A percentile compares a stretch with the other conserved stretches of the same genome.
Conservation (phyloP, 2,329 filamentous ascomycete species). For the Monosporascus sp. region DNA sequence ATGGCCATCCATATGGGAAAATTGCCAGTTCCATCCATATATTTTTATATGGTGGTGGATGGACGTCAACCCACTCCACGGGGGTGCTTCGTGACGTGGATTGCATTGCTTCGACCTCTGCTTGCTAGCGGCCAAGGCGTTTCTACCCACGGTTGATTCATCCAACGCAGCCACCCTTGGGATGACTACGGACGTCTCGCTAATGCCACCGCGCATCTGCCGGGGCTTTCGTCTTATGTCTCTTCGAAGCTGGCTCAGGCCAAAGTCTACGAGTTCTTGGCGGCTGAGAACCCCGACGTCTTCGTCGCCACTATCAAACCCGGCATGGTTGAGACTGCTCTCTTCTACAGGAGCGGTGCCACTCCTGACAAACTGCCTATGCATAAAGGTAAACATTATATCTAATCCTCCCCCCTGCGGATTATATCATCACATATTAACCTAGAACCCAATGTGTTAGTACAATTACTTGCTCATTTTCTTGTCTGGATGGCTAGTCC, state of each 20-base stretch:
- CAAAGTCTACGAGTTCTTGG: slow-evolving; percentile 21
- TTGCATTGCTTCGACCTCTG: too few species aligned
- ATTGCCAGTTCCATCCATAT: too few species aligned
- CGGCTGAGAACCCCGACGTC: slow-evolving; percentile 18
- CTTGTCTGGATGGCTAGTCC: slow-evolving; percentile 11
- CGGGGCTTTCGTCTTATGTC: slow-evolving; percentile 10
- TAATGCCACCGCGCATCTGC: slow-evolving; percentile 1
- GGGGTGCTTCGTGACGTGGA: too few species aligned
- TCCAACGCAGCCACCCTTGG: slow-evolving; percentile 11
- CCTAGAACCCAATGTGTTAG: neutral
- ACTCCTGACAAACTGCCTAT: slow-evolving; percentile 12
- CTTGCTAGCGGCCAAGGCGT: slow-evolving; percentile 2
- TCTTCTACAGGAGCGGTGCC: slow-evolving; percentile 15
- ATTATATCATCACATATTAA: neutral
- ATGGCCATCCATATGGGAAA: too few species aligned
- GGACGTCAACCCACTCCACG: too few species aligned
- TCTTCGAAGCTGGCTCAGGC: slow-evolving; percentile 10
- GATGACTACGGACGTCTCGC: neutral
- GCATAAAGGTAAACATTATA: slow-evolving; percentile 4
- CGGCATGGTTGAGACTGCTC: slow-evolving; percentile 18
- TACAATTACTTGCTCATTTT: slow-evolving; percentile 12
- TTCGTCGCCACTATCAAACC: slow-evolving; percentile 18
- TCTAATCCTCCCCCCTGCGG: neutral
- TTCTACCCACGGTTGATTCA: slow-evolving; percentile 3
- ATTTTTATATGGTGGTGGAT: too few species aligned